These are phyloP conservation scores for Fusarium albidum DNA, from an alignment of 2,329 filamentous ascomycete genomes.

Conservation along the genomic window DNA sequence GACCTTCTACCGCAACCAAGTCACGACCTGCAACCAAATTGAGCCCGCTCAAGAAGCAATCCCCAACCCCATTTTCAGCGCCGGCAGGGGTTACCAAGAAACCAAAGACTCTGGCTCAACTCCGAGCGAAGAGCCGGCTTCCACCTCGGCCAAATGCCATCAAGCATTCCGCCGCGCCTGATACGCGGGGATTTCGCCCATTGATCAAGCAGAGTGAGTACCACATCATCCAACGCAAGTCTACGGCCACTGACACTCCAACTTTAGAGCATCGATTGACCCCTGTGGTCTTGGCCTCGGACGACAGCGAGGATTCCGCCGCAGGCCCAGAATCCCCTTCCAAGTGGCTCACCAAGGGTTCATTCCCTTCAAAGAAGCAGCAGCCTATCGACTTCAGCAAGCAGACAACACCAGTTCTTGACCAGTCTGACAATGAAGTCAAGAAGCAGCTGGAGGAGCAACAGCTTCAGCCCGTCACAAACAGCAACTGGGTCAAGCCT, in stretches of 20 bases:
- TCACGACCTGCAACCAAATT: background rate
- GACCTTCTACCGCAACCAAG: conserved; percentile 5
- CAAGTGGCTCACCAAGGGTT: conserved; percentile 2
- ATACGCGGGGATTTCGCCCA: background rate
- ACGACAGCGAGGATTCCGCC: conserved; percentile 10
- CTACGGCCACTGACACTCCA: conserved; percentile 13
- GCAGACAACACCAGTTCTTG: background rate
- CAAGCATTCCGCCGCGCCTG: background rate
- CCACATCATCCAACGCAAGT: no score
- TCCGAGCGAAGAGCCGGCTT: conserved; percentile 13
- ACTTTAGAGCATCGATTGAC: conserved; percentile 16
- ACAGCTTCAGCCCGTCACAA: background rate
- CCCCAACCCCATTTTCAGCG: background rate
- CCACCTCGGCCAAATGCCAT: background rate
- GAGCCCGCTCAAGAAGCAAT: background rate
- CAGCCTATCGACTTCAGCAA: background rate
- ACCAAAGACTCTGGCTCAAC: background rate
- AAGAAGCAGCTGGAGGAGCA: conserved; percentile 14
- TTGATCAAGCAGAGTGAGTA: conserved; percentile 31
- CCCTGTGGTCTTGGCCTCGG: conserved; percentile 5
- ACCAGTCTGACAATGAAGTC: conserved; percentile 5
- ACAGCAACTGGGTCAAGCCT: conserved; percentile 11
- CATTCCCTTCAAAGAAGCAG: background rate
- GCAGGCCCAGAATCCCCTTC: conserved; percentile 19
- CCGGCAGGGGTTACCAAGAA: background rate